Percentiles rank a stretch among this genome's conserved stretches.
phyloP scores from a whole-genome alignment of 2,329 filamentous ascomycete genomes.

The Calycina herbarum region DNA sequence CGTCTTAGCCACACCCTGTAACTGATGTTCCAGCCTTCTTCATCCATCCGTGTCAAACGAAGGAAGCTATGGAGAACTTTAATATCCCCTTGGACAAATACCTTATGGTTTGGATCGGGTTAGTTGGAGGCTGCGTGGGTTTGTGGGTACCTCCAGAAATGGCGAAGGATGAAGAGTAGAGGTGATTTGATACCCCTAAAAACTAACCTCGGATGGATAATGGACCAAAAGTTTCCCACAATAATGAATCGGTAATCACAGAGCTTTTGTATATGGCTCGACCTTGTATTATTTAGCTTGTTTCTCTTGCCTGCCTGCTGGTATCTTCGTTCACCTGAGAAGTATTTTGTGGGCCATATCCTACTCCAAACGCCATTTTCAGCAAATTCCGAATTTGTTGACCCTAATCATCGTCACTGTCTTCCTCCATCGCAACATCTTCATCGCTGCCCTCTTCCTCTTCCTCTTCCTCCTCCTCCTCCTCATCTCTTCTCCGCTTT shows the following conservation, averaged over 20 bases:
- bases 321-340: conserved; percentile 17
- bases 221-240: neutral
- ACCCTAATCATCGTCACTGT: conserved; percentile 40
- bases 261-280: neutral
- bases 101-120: conserved; percentile 84
- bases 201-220: neutral
- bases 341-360: conserved; percentile 11
- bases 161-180: conserved; percentile 38
- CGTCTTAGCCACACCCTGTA: conserved; percentile 62
- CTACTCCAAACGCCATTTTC: conserved; percentile 31
- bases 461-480: conserved; percentile 60
- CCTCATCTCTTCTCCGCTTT: conserved; percentile 71
- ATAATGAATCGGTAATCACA: conserved; percentile 1
- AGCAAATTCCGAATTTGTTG: conserved; percentile 14
- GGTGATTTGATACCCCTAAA: neutral
- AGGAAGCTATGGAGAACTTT: conserved; percentile 73
- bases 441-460: conserved; percentile 67
- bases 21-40: conserved; percentile 81
- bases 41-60: conserved; percentile 88
- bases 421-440: conserved; percentile 68
- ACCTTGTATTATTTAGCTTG: conserved; percentile 7
- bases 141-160: conserved; percentile 75
- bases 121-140: conserved; percentile 78
- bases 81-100: conserved; percentile 64
- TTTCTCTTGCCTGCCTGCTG: conserved; percentile 8